Evolutionary conservation across 2,329 filamentous ascomycete species (phyloP).

Genomic region (Pyrenophora seminiperda): DNA sequence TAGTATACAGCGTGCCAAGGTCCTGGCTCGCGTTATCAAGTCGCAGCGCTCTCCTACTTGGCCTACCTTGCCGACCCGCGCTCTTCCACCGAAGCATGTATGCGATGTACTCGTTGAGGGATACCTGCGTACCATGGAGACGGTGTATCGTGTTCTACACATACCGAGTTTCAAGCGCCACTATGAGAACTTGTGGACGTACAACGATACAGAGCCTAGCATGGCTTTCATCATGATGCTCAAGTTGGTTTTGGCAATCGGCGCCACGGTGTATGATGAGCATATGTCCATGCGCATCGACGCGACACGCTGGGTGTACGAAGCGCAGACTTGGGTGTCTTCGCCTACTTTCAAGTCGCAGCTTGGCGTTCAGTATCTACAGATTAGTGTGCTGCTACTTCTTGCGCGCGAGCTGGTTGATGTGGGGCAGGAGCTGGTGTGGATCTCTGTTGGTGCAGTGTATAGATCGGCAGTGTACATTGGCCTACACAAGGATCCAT

Average conservation of each 20-base stretch:
- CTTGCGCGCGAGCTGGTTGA: slow-evolving; percentile 46
- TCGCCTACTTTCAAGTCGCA: slow-evolving; percentile 60
- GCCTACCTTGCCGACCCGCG: slow-evolving; percentile 50
- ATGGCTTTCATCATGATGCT: slow-evolving; percentile 60
- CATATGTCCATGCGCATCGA: slow-evolving; percentile 56
- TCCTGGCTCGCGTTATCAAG: slow-evolving; percentile 60
- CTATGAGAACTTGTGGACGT: slow-evolving; percentile 59
- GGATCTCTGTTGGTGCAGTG: slow-evolving; percentile 48
- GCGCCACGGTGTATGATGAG: slow-evolving; percentile 58
- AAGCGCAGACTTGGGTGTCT: slow-evolving; percentile 61
- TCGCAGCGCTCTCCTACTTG: slow-evolving; percentile 54
- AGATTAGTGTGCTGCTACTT: slow-evolving; percentile 50
- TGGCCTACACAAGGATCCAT: slow-evolving; percentile 51
- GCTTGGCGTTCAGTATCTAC: slow-evolving; percentile 58
- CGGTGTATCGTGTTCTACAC: slow-evolving; percentile 58
- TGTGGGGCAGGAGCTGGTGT: slow-evolving; percentile 45
- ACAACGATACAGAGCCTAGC: slow-evolving; percentile 34
- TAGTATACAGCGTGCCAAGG: slow-evolving; percentile 59
- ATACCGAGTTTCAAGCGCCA: slow-evolving; percentile 56
- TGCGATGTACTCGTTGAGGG: slow-evolving; percentile 56
- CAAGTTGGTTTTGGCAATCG: slow-evolving; percentile 64
- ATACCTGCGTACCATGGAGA: slow-evolving; percentile 58
- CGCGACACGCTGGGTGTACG: slow-evolving; percentile 63
- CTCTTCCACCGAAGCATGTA: slow-evolving; percentile 56
- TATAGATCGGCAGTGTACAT: slow-evolving; percentile 49